Percentiles rank a stretch among this genome's conserved stretches.
These are phyloP conservation scores for Leishmania braziliensis DNA, from an alignment of 208 protist species.

Conservation along the genomic window DNA sequence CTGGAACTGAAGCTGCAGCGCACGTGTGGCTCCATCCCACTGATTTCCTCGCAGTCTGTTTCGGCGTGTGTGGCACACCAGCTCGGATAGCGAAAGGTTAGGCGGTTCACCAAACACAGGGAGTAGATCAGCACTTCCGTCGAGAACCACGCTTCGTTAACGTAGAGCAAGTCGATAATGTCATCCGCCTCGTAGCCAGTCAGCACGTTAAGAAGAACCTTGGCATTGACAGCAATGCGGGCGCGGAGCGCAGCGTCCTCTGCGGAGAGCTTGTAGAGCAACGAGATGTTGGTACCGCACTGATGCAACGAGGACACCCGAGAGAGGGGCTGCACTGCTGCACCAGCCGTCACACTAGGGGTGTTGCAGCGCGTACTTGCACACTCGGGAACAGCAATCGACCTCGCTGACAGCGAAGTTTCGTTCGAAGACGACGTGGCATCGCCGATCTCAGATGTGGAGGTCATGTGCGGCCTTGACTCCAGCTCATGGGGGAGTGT, in stretches of 20 bases:
- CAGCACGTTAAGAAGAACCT: constrained; percentile 21
- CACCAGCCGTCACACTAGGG: not conserved
- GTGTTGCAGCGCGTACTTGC: constrained; percentile 19
- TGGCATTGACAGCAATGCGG: constrained; percentile 20
- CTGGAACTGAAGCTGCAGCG: not conserved
- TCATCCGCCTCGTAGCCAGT: constrained; percentile 38
- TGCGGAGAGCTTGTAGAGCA: constrained; percentile 15
- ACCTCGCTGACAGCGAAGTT: constrained; percentile 3
- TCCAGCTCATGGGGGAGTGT: constrained; percentile 19
- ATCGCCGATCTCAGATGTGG: constrained; percentile 5
- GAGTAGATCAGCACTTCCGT: constrained; percentile 40
- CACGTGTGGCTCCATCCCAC: constrained; percentile 10
- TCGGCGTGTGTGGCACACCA: constrained; percentile 22
- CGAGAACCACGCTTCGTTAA: constrained; percentile 37
- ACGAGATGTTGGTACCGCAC: not conserved
- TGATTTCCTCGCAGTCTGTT: constrained; percentile 11
- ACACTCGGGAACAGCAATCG: constrained; percentile 20
- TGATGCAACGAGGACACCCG: not conserved
- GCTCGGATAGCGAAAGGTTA: constrained; percentile 32
- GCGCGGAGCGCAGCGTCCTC: constrained; percentile 19
- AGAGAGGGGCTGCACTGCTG: not conserved
- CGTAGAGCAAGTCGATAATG: constrained; percentile 38
- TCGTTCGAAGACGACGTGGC: constrained; percentile 8
- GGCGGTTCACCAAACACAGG: constrained; percentile 51
- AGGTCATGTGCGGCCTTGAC: not conserved